Base-by-base conservation (phyloP, 108 stramenopile species). In the Poteriospumella lacustris region DNA sequence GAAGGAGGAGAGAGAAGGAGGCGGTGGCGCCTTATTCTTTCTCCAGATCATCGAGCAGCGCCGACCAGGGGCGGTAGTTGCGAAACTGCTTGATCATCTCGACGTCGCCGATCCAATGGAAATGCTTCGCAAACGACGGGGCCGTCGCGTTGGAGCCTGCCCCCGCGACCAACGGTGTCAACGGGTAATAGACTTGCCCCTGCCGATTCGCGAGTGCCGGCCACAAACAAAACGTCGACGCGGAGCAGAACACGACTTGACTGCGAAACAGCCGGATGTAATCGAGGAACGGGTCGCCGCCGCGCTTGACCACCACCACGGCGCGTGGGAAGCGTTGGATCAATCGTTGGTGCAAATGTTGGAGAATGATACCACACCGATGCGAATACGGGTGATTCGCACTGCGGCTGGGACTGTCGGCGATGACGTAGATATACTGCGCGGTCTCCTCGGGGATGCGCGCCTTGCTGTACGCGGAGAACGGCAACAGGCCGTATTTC, bases 201-300 rank as follows among this genome's bases (percentile, higher is more conserved):
- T 56, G 19, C 15, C 24, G 15, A 56, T 64, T 64, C 9, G 33
- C 36, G 29, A 64, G 31, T 12, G 12, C 60, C 36, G 60, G 60
- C 60, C 60, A 64, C 29, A 64, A 33, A 24, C 60, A 64, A 64
- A 64, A 64, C 9, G 60, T 64, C 28, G 33, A 34, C 5, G 60
- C 60, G 15, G 12, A 12, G 31, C 60, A 64, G 15, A 64, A 31
- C 24, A 33, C 31, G 3, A 64, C 60, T 34, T 64, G 28, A 5
- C 29, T 31, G 36, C 36, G 36, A 24, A 24, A 26, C 31, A 64
- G 31, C 9, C 60, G 60, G 36, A 34, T 34, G 36, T 64, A 64
- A 24, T 64, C 60, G 29, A 64, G 31, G 36, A 64, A 64, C 5
- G 24, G 3, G 36, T 64, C 60, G 5, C 60, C 60, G 36, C 60